Conservation (phyloP, 2,329 filamentous ascomycete species). For the Acrocalymma vagum region DNA sequence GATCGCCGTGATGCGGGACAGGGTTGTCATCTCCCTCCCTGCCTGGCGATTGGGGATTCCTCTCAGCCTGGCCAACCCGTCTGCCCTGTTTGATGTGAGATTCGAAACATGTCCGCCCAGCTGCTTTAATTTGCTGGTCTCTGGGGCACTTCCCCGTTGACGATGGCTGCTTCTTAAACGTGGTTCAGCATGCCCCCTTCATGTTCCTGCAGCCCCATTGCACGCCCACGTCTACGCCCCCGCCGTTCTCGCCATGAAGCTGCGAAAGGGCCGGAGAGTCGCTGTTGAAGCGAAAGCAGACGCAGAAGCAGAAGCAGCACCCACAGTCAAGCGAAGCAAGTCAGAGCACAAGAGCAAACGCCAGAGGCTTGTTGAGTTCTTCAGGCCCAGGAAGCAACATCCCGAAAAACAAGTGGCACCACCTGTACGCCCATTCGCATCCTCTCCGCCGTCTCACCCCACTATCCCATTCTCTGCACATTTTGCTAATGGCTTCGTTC, state of each 20-base stretch:
- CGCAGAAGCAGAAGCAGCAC: too few species aligned
- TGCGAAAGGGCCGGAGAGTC: conserved; percentile 28
- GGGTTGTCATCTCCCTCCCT: conserved; percentile 27
- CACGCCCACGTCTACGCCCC: conserved; percentile 19
- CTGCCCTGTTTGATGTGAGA: conserved; percentile 38
- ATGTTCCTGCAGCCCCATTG: conserved; percentile 32
- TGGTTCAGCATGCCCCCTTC: conserved; percentile 26
- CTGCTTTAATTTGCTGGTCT: conserved; percentile 4
- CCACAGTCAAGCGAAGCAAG: conserved; percentile 26
- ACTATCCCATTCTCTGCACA: conserved; percentile 1
- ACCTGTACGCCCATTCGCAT: conserved; percentile 24
- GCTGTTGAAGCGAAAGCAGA: conserved; percentile 9
- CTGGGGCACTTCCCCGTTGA: not conserved
- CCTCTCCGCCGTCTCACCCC: conserved; percentile 4
- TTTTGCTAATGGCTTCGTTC: conserved; percentile 25
- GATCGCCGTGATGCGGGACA: conserved; percentile 35
- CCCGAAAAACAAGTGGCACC: conserved; percentile 21
- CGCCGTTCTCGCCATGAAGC: conserved; percentile 30
- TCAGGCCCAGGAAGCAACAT: conserved; percentile 36
- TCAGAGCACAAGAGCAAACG: conserved; percentile 34
- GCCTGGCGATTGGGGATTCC: conserved; percentile 24
- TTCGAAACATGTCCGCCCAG: conserved; percentile 8
- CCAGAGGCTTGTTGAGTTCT: conserved; percentile 40
- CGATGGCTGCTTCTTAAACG: not conserved
- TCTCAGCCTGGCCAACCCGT: conserved; percentile 26